Evolutionary conservation across 2,329 filamentous ascomycete species (phyloP).

Genomic region (Coniochaeta prunicola): DNA sequence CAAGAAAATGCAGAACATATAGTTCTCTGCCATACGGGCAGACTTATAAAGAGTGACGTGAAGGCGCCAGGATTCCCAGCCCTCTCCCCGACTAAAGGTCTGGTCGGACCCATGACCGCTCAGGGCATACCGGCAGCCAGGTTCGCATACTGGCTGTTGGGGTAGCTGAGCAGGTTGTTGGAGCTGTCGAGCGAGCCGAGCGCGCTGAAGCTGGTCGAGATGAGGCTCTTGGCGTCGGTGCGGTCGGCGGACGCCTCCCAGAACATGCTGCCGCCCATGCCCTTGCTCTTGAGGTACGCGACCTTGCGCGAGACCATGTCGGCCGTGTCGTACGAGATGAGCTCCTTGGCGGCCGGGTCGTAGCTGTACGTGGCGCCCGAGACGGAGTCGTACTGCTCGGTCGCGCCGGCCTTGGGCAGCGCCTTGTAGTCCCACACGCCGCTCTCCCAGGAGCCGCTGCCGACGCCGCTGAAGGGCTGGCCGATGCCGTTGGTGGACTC

Average conservation of each 20-base stretch:
- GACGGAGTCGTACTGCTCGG: constrained; percentile 48
- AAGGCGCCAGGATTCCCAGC: background rate
- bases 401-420: constrained; percentile 55
- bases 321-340: constrained; percentile 67
- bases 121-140: constrained; percentile 19
- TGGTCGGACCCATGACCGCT: background rate
- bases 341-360: constrained; percentile 47
- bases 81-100: no score
- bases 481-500: constrained; percentile 58
- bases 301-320: constrained; percentile 56
- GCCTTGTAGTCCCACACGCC: constrained; percentile 79
- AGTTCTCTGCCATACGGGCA: background rate
- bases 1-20: background rate
- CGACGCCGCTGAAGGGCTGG: constrained; percentile 53
- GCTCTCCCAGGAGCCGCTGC: constrained; percentile 62
- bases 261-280: constrained; percentile 75
- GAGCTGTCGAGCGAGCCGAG: constrained; percentile 38
- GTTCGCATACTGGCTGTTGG: constrained; percentile 48
- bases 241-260: constrained; percentile 74
- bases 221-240: constrained; percentile 52
- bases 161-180: constrained; percentile 43
- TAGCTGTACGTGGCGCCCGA: constrained; percentile 66
- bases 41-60: background rate
- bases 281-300: constrained; percentile 51
- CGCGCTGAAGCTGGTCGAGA: constrained; percentile 34